Base-by-base conservation (phyloP, 169 alveolate species). In the Eimeria tenella region DNA sequence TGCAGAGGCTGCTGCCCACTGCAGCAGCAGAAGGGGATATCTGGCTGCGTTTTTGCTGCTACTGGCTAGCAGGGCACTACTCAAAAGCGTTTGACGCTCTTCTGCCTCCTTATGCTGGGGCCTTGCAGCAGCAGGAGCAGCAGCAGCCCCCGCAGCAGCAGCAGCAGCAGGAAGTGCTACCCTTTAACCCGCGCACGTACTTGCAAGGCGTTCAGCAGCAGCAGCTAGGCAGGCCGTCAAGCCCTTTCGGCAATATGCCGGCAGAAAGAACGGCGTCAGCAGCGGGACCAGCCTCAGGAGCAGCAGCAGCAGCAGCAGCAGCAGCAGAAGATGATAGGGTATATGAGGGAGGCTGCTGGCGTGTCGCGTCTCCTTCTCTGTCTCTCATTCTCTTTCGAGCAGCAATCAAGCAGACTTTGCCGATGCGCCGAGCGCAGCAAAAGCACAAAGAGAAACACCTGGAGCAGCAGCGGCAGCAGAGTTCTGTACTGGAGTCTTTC, bases 21-120 rank as follows among this genome's bases (percentile, higher is more conserved):
- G 94, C 94, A 5, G 79, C 81, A 74, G 94, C 89, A 13, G 90
- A 70, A 74, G 90, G 82, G 9, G 94, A 90, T 56, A 74, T 90
- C n/a, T 90, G 94, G 94, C 81, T 90, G 70, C 70, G 84, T 5
- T 83, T 73, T 42, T 70, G 68, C 60, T 82, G 89, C 60, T 58
- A 42, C 71, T 90, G 94, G 94, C 68, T 90, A 50, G 88, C 90
- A 19, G 94, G 94, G 21, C 75, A 90, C 81, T 60, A 90, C 90
- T 17, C 68, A 56, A 77, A 58, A 5, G 94, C 94, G 23, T 60
- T 90, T 70, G 84, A 55, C 49, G 90, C 86, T 2, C 82, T 90
- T 15, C 74, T 90, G 50, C 94, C 94, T 19, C 94, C 94, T 21
- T 83, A 90, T 49, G 55, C 60, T 6, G 62, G 75, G n/a, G 58